Evolutionary conservation across 306 rosid genomes (phyloP).

Genomic region (Malus sieversii): DNA sequence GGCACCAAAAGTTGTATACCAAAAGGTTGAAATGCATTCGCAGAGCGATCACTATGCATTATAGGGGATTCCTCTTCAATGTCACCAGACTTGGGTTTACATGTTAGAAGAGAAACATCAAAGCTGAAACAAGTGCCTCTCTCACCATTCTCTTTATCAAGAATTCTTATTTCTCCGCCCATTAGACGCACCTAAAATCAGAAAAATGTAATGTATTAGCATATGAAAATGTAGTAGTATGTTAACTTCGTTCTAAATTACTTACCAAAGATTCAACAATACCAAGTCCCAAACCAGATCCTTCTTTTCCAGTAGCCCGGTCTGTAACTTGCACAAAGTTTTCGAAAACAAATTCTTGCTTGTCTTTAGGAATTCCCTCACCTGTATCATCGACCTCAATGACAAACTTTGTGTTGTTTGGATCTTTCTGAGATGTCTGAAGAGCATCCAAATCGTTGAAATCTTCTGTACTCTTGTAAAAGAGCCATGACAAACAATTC

Average conservation of each 20-base stretch:
- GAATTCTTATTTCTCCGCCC: constrained; percentile 66
- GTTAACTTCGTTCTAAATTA: background rate
- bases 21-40: background rate
- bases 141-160: constrained; percentile 58
- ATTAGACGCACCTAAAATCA: constrained; percentile 60
- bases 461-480: constrained; percentile 22
- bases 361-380: constrained; percentile 79
- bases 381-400: constrained; percentile 88
- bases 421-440: constrained; percentile 22
- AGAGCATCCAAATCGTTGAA: constrained; percentile 19
- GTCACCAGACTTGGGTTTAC: constrained; percentile 14
- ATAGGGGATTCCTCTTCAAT: constrained; percentile 19
- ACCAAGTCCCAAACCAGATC: constrained; percentile 92
- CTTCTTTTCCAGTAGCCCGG: constrained; percentile 50
- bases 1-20: background rate
- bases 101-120: constrained; percentile 36
- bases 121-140: constrained; percentile 76
- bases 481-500: constrained; percentile 25
- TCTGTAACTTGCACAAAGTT: constrained; percentile 74
- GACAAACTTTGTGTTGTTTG: constrained; percentile 40
- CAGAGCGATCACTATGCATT: background rate
- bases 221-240: background rate
- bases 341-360: constrained; percentile 53
- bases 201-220: background rate
- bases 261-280: constrained; percentile 79